These are phyloP conservation scores for Kwoniella sp. DNA, from an alignment of 768 basidiomycete genomes.

Conservation along the genomic window DNA sequence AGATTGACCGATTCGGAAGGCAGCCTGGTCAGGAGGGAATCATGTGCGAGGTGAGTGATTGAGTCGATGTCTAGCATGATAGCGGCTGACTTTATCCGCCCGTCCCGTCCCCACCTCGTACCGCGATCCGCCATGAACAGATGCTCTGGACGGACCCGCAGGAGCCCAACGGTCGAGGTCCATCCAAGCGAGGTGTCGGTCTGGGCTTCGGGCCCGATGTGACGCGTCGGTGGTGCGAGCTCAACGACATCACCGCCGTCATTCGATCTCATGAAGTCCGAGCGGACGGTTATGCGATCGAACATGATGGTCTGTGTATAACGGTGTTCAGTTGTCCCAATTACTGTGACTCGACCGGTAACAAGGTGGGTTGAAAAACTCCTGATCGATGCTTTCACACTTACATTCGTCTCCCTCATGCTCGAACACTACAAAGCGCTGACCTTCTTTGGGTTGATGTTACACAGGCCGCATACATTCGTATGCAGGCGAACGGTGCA, in stretches of 20 bases:
- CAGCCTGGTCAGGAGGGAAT: constrained; percentile 94
- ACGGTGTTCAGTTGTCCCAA: constrained; percentile 90
- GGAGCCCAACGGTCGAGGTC: constrained; percentile 80
- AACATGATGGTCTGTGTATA: constrained; percentile 90
- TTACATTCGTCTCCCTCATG: too few species aligned
- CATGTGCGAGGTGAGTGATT: constrained; percentile 71
- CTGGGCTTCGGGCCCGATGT: constrained; percentile 95
- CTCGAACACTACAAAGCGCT: too few species aligned
- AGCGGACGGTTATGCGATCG: constrained; percentile 86
- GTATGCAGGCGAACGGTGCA: constrained; percentile 75
- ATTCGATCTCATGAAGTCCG: constrained; percentile 97
- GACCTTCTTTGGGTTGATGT: too few species aligned
- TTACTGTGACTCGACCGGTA: constrained; percentile 56
- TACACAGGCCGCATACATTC: constrained; percentile 57
- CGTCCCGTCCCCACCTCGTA: not conserved
- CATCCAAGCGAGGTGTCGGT: constrained; percentile 97
- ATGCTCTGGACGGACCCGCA: constrained; percentile 97
- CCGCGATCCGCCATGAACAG: constrained; percentile 58
- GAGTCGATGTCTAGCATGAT: too few species aligned
- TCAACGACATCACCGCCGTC: constrained; percentile 82
- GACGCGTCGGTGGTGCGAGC: constrained; percentile 81
- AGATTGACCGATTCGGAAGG: constrained; percentile 78
- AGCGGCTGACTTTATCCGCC: not conserved
- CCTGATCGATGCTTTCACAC: not conserved
- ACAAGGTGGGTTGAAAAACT: constrained; percentile 78